Percentiles rank a stretch among this genome's conserved stretches.
These are phyloP conservation scores for Vanderwaltozyma polyspora DNA, from an alignment of 805 yeast genomes.

Conservation along the genomic window DNA sequence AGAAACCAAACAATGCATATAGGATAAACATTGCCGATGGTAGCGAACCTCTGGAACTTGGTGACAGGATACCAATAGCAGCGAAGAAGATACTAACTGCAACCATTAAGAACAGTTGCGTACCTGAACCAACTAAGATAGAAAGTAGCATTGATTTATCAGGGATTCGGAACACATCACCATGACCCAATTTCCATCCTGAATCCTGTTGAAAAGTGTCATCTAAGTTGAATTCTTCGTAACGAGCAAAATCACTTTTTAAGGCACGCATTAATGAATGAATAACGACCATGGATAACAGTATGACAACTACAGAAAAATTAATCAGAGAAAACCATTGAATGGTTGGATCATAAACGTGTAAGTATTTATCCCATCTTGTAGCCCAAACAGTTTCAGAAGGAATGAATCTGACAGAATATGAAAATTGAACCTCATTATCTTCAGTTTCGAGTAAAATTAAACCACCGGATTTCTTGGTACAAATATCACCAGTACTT, in stretches of 20 bases:
- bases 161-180: slow-evolving; percentile 90
- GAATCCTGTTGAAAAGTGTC: slow-evolving; percentile 83
- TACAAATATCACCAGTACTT: slow-evolving; percentile 11
- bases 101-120: slow-evolving; percentile 71
- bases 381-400: slow-evolving; percentile 89
- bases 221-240: slow-evolving; percentile 80
- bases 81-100: slow-evolving; percentile 69
- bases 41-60: slow-evolving; percentile 88
- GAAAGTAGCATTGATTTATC: slow-evolving; percentile 57
- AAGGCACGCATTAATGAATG: slow-evolving; percentile 72
- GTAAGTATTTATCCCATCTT: slow-evolving; percentile 95
- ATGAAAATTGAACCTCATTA: slow-evolving; percentile 64
- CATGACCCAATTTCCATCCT: slow-evolving; percentile 95
- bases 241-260: slow-evolving; percentile 73
- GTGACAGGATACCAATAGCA: slow-evolving; percentile 78
- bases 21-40: slow-evolving; percentile 81
- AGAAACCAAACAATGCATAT: slow-evolving; percentile 67
- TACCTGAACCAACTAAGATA: slow-evolving; percentile 77
- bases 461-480: slow-evolving; percentile 28
- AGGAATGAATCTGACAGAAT: slow-evolving; percentile 62
- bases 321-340: slow-evolving; percentile 93
- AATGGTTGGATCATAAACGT: slow-evolving; percentile 81
- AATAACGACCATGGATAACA: slow-evolving; percentile 65
- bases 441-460: slow-evolving; percentile 38
- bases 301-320: slow-evolving; percentile 69